These are phyloP conservation scores for Crataegus laevigata DNA, from an alignment of 306 rosid species.

Conservation along the genomic window DNA sequence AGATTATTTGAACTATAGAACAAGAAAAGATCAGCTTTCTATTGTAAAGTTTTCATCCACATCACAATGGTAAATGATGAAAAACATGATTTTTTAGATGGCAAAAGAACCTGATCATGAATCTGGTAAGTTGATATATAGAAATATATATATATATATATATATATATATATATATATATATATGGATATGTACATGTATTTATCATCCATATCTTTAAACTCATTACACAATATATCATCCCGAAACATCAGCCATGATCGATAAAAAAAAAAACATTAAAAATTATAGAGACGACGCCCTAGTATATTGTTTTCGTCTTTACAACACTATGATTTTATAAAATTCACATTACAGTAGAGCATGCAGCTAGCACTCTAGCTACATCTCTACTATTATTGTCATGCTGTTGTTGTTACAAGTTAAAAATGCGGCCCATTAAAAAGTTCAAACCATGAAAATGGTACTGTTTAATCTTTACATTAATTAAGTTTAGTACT, in stretches of 20 bases:
- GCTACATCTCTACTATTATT: neutral
- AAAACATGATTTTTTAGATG: neutral
- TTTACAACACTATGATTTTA: neutral
- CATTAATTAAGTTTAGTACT: neutral
- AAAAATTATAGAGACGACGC: neutral
- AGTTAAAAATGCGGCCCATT: neutral
- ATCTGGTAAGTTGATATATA: neutral
- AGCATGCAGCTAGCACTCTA: neutral
- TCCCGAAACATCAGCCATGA: neutral
- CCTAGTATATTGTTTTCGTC: neutral
- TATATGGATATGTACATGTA: too few relatives aligned
- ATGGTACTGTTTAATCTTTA: neutral
- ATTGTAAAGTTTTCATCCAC: neutral
- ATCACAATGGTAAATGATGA: neutral
- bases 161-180: too few relatives aligned
- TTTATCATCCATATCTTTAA: neutral
- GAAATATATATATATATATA: too few relatives aligned
- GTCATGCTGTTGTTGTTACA: neutral
- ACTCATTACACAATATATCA: neutral
- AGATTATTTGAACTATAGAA: neutral
- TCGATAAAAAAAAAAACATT: neutral
- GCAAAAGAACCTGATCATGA: neutral
- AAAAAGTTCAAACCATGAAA: neutral
- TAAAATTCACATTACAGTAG: neutral
- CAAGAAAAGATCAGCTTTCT: neutral